Evolutionary conservation across 1,139 yeast genomes (phyloP).

Genomic region (Debaryomyces subglobosus): DNA sequence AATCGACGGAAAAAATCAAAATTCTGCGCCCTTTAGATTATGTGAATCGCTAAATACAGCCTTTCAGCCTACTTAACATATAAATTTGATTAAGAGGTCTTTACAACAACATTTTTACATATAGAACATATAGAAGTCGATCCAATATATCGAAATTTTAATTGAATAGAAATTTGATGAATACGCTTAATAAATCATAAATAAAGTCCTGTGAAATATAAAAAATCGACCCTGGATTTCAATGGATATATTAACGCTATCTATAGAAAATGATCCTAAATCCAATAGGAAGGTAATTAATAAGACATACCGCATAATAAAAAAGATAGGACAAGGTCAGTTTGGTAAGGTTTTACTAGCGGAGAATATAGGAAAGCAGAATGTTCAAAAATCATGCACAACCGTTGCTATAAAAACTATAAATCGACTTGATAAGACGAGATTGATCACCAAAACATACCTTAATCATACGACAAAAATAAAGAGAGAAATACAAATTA

Average conservation of each 20-base stretch:
- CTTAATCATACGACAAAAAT: slow-evolving; percentile 46
- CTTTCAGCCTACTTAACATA: not conserved
- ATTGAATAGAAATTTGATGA: slow-evolving; percentile 1
- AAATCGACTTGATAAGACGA: slow-evolving; percentile 43
- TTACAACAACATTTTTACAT: not conserved
- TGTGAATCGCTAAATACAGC: not conserved
- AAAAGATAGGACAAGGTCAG: slow-evolving; percentile 50
- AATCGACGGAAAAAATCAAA: not conserved
- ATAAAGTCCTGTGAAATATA: not conserved
- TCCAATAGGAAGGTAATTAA: slow-evolving; percentile 41
- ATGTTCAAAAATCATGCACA: slow-evolving; percentile 4
- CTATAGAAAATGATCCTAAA: slow-evolving; percentile 33
- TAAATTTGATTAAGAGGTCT: not conserved
- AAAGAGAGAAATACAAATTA: slow-evolving; percentile 51
- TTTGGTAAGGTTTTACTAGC: slow-evolving; percentile 47
- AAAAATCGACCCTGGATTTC: slow-evolving; percentile 5
- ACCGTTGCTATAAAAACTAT: slow-evolving; percentile 52
- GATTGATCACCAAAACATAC: slow-evolving; percentile 45
- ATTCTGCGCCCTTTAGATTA: slow-evolving; percentile 1
- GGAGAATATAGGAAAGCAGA: slow-evolving; percentile 20
- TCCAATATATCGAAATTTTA: not conserved
- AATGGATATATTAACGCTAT: slow-evolving; percentile 32
- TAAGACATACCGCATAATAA: slow-evolving; percentile 34
- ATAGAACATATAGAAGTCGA: not conserved
- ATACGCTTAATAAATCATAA: not conserved